Percentiles rank a stretch among this genome's conserved stretches.
phyloP scores from a whole-genome alignment of 2,329 filamentous ascomycete genomes.

The Ciborinia camelliae region DNA sequence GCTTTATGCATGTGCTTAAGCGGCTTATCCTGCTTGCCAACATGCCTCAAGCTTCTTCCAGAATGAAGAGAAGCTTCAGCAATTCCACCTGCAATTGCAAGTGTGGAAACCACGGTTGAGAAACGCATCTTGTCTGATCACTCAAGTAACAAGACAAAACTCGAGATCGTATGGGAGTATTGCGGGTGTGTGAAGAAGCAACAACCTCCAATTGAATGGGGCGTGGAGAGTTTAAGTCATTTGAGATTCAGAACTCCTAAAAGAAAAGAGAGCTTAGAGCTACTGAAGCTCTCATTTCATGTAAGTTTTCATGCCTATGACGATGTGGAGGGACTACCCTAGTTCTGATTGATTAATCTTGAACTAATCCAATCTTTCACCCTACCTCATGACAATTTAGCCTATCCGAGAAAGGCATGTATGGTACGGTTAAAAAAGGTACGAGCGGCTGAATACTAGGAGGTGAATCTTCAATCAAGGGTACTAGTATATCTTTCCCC shows the following conservation, averaged over 20 bases:
- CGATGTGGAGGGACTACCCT: constrained; percentile 1
- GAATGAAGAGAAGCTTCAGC: constrained; percentile 13
- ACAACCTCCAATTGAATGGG: neutral
- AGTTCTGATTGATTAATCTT: neutral
- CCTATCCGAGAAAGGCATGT: neutral
- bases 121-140: constrained; percentile 20
- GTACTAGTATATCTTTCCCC: neutral
- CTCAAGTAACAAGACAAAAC: neutral
- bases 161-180: constrained; percentile 7
- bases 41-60: constrained; percentile 19
- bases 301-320: constrained; percentile 2
- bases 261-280: neutral
- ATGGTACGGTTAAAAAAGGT: neutral
- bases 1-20: neutral
- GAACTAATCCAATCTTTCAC: neutral
- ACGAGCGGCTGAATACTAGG: no score
- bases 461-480: neutral
- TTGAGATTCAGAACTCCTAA: no score
- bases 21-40: constrained; percentile 17
- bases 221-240: constrained; percentile 11
- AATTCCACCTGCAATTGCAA: constrained; percentile 18
- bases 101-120: constrained; percentile 16
- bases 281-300: constrained; percentile 7
- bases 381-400: neutral
- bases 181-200: neutral